phyloP scores from a whole-genome alignment of 192 early-diverging fungal species.

The Backusella westeae region DNA sequence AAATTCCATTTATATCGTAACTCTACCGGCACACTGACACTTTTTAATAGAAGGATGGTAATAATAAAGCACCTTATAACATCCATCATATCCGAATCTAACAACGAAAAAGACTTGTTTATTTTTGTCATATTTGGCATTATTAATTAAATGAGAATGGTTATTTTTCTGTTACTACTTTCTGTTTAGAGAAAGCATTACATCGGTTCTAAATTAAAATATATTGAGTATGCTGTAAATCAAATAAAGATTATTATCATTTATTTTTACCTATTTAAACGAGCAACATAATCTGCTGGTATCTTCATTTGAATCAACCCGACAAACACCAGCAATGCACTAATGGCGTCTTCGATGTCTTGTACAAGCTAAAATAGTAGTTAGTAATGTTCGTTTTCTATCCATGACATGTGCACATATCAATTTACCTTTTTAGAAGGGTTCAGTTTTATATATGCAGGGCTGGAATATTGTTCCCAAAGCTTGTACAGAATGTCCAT shows the following conservation, averaged over 20 bases:
- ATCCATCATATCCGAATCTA: not conserved
- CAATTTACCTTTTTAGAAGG: constrained; percentile 3
- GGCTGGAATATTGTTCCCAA: not conserved
- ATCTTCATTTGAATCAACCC: not conserved
- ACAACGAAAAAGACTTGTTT: not conserved
- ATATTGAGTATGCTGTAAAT: not conserved
- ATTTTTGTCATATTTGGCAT: not conserved
- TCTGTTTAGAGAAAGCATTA: not conserved
- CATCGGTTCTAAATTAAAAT: not conserved
- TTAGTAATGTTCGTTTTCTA: no score
- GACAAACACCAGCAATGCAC: not conserved
- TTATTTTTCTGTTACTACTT: not conserved
- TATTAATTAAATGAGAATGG: not conserved
- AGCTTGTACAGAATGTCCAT: constrained; percentile 2
- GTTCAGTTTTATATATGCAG: not conserved
- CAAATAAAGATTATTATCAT: not conserved
- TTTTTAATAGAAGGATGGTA: no score
- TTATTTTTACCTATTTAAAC: not conserved
- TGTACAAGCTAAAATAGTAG: not conserved
- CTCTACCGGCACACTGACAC: no score
- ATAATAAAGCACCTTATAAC: not conserved
- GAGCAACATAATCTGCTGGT: not conserved
- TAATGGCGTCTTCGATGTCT: not conserved
- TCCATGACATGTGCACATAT: no score
- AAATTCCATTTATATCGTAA: no score